phyloP scores from a whole-genome alignment of 768 basidiomycete species.

The Mycena leptocephala region DNA sequence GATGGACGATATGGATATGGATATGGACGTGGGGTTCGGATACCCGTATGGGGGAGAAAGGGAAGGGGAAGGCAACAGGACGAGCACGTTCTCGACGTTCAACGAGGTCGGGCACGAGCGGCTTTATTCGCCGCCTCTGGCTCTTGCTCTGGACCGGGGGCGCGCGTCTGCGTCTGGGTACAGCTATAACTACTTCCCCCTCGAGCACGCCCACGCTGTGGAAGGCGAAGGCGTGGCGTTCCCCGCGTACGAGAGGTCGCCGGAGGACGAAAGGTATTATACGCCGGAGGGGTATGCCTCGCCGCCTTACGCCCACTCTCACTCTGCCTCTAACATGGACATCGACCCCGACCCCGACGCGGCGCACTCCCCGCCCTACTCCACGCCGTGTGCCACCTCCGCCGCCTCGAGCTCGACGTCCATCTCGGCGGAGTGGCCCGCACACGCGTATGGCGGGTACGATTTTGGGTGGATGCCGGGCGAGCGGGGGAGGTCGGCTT shows the following conservation, averaged over 20 bases:
- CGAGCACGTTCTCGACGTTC: conserved; percentile 25
- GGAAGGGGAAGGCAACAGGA: too few relatives aligned
- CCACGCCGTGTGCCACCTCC: conserved; percentile 9
- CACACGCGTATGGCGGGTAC: too few relatives aligned
- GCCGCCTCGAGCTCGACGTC: conserved; percentile 8
- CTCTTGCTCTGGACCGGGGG: too few relatives aligned
- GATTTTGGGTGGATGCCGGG: conserved; percentile 33
- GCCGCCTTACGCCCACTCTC: background rate
- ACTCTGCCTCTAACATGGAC: background rate
- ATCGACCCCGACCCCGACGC: background rate
- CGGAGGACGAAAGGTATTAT: background rate
- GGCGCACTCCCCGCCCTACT: conserved; percentile 21
- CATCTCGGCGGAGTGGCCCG: background rate
- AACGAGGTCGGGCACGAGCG: conserved; percentile 31
- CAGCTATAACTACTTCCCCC: too few relatives aligned
- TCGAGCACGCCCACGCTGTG: too few relatives aligned
- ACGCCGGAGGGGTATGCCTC: background rate
- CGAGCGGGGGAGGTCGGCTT: background rate
- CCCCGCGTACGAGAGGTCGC: background rate
- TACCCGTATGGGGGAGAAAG: background rate
- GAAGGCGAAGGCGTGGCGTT: conserved; percentile 25
- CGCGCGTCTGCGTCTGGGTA: too few relatives aligned
- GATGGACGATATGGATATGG: background rate
- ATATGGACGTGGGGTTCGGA: background rate
- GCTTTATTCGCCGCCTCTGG: background rate